A percentile compares a stretch with the other conserved stretches of the same genome.
These are phyloP conservation scores for Aspergillus candidus DNA, from an alignment of 2,329 filamentous ascomycete species.

Conservation along the genomic window DNA sequence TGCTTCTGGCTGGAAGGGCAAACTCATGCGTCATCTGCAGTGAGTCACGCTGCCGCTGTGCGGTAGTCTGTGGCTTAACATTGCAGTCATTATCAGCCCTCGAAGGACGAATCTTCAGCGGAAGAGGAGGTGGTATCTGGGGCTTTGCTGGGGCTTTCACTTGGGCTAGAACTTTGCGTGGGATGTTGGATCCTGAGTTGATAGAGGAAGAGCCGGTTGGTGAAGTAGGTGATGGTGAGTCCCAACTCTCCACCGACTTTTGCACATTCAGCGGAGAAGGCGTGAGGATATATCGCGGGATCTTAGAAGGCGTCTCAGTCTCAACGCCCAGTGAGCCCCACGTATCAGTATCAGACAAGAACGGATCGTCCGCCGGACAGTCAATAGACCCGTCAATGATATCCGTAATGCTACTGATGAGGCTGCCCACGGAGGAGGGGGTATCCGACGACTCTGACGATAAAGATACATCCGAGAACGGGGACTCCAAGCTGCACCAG, in stretches of 20 bases:
- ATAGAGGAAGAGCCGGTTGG: neutral
- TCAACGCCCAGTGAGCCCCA: neutral
- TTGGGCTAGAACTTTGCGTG: neutral
- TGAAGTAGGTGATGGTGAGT: too few relatives aligned
- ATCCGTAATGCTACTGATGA: conserved; percentile 20
- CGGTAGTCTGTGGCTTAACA: neutral
- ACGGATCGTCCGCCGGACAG: conserved; percentile 19
- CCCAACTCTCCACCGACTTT: conserved; percentile 10
- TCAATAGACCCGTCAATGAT: conserved; percentile 24
- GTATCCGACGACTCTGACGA: conserved; percentile 8
- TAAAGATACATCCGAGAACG: conserved; percentile 4
- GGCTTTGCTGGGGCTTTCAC: neutral
- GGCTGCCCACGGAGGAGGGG: conserved; percentile 10
- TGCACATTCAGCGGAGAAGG: conserved; percentile 24
- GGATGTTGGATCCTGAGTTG: neutral
- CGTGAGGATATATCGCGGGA: conserved; percentile 9
- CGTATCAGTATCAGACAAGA: conserved; percentile 16
- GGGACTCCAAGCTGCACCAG: neutral
- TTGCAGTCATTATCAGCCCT: neutral
- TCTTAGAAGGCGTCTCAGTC: neutral
- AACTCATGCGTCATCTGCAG: neutral
- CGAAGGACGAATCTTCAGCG: conserved; percentile 15
- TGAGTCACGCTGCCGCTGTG: neutral
- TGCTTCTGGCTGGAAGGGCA: neutral
- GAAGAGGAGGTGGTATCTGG: conserved; percentile 15